Base-by-base conservation (phyloP, 192 early-diverging fungal genomes). In the Paraglomus occultum region DNA sequence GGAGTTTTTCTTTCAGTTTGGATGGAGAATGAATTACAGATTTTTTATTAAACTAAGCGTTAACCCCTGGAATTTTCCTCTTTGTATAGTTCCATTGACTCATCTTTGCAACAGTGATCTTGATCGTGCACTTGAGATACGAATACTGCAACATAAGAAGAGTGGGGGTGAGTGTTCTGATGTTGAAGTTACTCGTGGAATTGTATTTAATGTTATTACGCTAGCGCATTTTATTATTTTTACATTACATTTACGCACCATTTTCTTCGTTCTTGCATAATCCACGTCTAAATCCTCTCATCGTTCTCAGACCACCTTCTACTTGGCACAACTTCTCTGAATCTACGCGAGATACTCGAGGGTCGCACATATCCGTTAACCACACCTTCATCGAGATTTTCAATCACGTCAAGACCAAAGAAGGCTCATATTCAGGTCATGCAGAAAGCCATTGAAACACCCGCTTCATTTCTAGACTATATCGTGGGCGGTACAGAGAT, bases 401-500 rank as follows among this genome's bases (percentile, higher is more conserved):
- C 52, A 68, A 18, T 44, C 9, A 14, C 11, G 10, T 51, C 39
- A 38, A 5, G 49, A 18, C 12, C 12, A 50, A 55, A 55, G 15
- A 14, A 42, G 20, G 39, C 66, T n/a, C 23, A 14, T 14, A 46
- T 68, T 48, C 15, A 10, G 1, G 39, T 55, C 17, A 1, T 55
- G 12, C 43, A 55, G 8, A 38, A 12, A 17, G 22, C 52, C 4
- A 14, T 45, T 7, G 39, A 68, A 22, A 53, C 53, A 22, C 51
- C 61, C 3, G 4, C 71, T 7, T 75, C 76, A 14, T 86, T 86
- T 50, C 49, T 85, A 59, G 84, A 85, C 54, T 86, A 82, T 51
- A 57, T 86, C 14, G 74, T 76, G 0, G 81, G 80, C 6, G 83
- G 83, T 8, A 80, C 77, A 1, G 67, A 78, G 39, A 53, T 86